A percentile compares a stretch with the other conserved stretches of the same genome.
Evolutionary conservation across 352 stramenopile species (phyloP).

Genomic region (Phytophthora ramorum): DNA sequence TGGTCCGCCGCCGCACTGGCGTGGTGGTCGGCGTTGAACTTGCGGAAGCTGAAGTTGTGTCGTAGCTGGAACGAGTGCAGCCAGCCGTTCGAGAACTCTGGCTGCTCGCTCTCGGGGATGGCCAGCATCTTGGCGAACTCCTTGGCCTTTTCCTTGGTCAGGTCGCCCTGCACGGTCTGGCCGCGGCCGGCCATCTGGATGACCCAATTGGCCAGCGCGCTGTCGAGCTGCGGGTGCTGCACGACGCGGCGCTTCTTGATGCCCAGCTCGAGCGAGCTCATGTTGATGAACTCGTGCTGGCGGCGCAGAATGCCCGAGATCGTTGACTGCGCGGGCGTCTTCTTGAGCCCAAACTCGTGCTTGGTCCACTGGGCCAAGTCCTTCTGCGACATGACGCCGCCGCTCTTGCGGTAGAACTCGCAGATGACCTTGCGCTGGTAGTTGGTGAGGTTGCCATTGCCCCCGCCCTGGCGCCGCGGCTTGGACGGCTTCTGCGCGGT

Average conservation of each 20-base stretch:
- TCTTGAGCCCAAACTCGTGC: conserved; percentile 85
- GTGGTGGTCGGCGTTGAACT: conserved; percentile 76
- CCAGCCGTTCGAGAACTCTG: conserved; percentile 85
- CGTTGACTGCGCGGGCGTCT: conserved; percentile 83
- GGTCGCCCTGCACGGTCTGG: conserved; percentile 82
- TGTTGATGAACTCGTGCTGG: conserved; percentile 88
- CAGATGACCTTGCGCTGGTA: conserved; percentile 87
- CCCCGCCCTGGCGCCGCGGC: conserved; percentile 23
- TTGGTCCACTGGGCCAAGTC: conserved; percentile 88
- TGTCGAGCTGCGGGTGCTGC: conserved; percentile 81
- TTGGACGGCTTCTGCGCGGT: conserved; percentile 10
- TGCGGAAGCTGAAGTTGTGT: conserved; percentile 87
- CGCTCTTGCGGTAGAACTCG: conserved; percentile 84
- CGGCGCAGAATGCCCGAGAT: conserved; percentile 84
- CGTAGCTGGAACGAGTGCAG: conserved; percentile 82
- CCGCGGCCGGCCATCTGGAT: conserved; percentile 84
- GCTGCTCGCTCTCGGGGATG: conserved; percentile 78
- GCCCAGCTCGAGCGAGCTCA: conserved; percentile 78
- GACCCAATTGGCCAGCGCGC: conserved; percentile 86
- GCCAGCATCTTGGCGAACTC: conserved; percentile 85
- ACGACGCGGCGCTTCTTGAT: conserved; percentile 88
- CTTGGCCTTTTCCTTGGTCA: conserved; percentile 89
- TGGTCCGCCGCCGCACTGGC: not conserved
- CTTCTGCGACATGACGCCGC: conserved; percentile 87
- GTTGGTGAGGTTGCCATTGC: conserved; percentile 86